phyloP scores from a whole-genome alignment of 75 land plant species.

The Pinus albicaulis region DNA sequence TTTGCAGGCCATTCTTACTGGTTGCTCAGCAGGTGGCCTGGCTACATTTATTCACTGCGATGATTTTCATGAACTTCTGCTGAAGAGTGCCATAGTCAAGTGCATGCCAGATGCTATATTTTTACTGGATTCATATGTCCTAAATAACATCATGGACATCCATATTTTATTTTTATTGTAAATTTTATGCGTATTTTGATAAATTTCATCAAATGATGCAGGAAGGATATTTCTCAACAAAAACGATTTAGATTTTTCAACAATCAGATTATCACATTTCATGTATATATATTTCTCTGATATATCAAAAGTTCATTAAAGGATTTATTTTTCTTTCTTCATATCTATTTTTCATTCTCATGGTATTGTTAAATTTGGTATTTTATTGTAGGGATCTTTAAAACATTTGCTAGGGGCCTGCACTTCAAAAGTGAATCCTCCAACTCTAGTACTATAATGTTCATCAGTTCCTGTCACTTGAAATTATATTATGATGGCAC shows the following conservation, averaged over 20 bases:
- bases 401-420: too few relatives aligned
- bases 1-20: too few relatives aligned
- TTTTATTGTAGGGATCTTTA: too few relatives aligned
- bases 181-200: too few relatives aligned
- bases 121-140: slow-evolving; percentile 74
- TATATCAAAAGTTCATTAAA: neutral
- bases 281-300: neutral
- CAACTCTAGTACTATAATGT: neutral
- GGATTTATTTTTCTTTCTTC: neutral
- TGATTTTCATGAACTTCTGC: slow-evolving; percentile 52
- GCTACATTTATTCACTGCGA: slow-evolving; percentile 75
- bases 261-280: too few relatives aligned
- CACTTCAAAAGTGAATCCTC: too few relatives aligned
- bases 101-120: slow-evolving; percentile 97
- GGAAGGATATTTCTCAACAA: too few relatives aligned
- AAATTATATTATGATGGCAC: too few relatives aligned
- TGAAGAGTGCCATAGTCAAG: slow-evolving; percentile 32
- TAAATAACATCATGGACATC: too few relatives aligned
- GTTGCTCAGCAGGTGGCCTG: slow-evolving; percentile 89
- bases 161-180: too few relatives aligned
- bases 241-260: too few relatives aligned
- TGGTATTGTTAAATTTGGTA: neutral
- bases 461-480: neutral
- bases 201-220: too few relatives aligned
- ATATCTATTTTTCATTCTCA: neutral